Conservation (phyloP, 257 asterid genomes). For the Solanum chilense region DNA sequence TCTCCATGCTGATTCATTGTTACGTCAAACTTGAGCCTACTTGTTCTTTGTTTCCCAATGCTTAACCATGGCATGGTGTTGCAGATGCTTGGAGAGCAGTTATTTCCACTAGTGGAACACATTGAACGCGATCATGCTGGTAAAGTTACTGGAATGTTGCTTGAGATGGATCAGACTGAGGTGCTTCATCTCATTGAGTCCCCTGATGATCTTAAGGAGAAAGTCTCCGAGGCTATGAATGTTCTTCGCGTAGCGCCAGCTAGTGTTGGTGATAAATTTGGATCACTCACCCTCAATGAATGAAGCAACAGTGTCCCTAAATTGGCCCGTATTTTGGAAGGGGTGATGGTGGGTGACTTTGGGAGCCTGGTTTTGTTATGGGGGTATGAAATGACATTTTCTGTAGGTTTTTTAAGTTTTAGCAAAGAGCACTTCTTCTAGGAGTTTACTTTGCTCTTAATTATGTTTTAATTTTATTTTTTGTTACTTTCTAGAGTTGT, state of each 20-base stretch:
- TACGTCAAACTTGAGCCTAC: not conserved
- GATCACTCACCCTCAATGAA: slow-evolving; percentile 8
- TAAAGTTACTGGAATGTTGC: slow-evolving; percentile 77
- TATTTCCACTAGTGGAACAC: slow-evolving; percentile 63
- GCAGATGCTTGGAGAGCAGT: slow-evolving; percentile 80
- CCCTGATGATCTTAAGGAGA: slow-evolving; percentile 73
- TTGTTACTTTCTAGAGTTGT: not conserved
- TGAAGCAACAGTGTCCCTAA: not conserved
- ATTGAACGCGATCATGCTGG: slow-evolving; percentile 46
- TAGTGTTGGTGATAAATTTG: slow-evolving; percentile 12
- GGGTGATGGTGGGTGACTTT: not conserved
- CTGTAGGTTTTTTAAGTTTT: not conserved
- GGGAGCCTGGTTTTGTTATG: not conserved
- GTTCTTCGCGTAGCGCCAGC: slow-evolving; percentile 34
- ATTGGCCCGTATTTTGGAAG: not conserved
- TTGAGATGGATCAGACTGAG: slow-evolving; percentile 91
- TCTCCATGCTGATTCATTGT: not conserved
- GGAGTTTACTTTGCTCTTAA: not conserved
- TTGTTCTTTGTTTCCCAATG: not conserved
- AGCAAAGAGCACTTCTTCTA: not conserved
- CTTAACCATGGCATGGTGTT: not conserved
- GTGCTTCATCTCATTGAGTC: slow-evolving; percentile 84
- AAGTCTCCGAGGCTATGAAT: slow-evolving; percentile 68
- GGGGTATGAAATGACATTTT: not conserved
- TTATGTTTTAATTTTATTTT: not conserved